Evolutionary conservation across 1,139 yeast genomes (phyloP), one percentile per base, ranked within the genome.

Genomic region (Scheffersomyces quercinus): DNA sequence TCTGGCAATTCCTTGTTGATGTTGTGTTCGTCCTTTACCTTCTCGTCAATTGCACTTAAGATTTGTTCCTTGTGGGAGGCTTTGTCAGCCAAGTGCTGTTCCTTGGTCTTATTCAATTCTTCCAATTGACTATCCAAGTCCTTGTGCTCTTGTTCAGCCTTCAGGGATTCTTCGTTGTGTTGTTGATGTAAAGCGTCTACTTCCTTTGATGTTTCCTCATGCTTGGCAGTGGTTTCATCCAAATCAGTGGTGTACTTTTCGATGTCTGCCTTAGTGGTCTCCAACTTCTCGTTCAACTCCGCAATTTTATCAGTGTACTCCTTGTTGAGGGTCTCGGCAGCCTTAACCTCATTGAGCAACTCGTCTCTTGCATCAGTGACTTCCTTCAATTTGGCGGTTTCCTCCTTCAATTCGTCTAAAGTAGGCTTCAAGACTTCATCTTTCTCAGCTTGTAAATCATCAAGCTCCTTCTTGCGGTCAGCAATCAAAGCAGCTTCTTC

Each of bases 1-100:
- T 75, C 81, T 11, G 85, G 85, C 50, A 78, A 71, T 49, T 72
- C 78, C 16, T 54, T 58, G 52, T 79, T 78, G 51, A 79, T 74
- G 45, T 60, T 65, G 50, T 70, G 73, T 51, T 73, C 79, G 35
- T 67, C 73, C 50, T 66, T 67, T 28, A 73, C 73, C 53, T 60
- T 59, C 33, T 64, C 65, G 31, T 70, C 69, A 32, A 73, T 51
- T 12, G 61, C 59, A 15, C 48, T 49, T 51, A 62, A 57, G 45
- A 74, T 73, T 29, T 64, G 68, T 33, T 61, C 54, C 59, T 71
- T 72, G 48, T 68, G 62, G 13, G 53, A 35, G 24, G 58, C 55
- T 57, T 73, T 73, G 33, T 61, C 58, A 11, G 50, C 53, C 34
- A 61, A 47, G 45, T 70, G 64, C 15, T 58, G 55, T 37, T 63